Base-by-base conservation (phyloP, 1,284 basidiomycete species). In the Trichosporon sp. region DNA sequence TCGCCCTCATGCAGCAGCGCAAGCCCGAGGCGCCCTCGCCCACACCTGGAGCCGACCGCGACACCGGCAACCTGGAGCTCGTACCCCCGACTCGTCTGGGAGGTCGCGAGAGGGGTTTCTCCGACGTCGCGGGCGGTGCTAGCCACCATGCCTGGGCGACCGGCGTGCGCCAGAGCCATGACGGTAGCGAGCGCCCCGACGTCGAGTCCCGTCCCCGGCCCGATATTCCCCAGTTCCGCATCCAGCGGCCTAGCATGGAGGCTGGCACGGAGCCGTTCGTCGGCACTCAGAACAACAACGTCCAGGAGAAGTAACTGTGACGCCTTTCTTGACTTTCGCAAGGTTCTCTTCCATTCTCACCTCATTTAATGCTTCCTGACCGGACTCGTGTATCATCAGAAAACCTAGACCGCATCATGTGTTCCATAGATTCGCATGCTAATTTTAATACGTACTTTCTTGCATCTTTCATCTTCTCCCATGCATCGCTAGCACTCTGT, bases 171-270 rank as follows among this genome's bases (percentile, higher is more conserved):
- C 31, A 56, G 21, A 14, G 37, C 66, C 19, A n/a, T 11, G 66
- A 59, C 66, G 51, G 16, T 19, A 19, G 54, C 32, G 37, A 38
- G 37, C 12, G 11, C 11, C 21, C 12, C 14, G 37, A 35, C 1
- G 21, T 5, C n/a, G 43, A 14, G n/a, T 2, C 48, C 8, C 19
- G 51, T 8, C 32, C 64, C 6, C 19, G 51, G 4, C 32, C 64
- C 2, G 46, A 38, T 40, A 48, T 71, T 2, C 72, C 72, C 4
- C 54, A 67, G 12, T 63, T 74, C 21, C 48, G 64, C 8, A n/a
- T 74, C 48, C 69, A 74, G 67, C 70, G 73, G 19, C 73, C 73
- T 14, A 72, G 70, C 31, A 48, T 71, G 40, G 73, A 74, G 31
- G 31, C 14, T 63, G 59, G 59, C 32, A 12, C 32, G 11, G 59